Percentiles rank a stretch among this genome's conserved stretches.
Evolutionary conservation across 305 asterid species (phyloP).

Genomic region (Fraxinus xanthoxyloides): DNA sequence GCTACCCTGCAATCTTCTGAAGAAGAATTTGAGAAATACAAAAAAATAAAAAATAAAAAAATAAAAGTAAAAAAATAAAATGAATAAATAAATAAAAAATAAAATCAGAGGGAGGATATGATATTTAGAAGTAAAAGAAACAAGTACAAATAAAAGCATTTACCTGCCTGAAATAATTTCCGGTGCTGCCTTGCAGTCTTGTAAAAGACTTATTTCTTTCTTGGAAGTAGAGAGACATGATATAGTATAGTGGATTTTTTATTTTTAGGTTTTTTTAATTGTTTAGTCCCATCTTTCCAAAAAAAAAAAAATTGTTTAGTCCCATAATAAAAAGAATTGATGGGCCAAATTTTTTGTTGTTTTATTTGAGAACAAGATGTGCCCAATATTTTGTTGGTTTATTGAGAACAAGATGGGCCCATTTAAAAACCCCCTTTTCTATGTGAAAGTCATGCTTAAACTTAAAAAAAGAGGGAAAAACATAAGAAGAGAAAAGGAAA

Average conservation of each 20-base stretch:
- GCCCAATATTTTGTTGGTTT: neutral
- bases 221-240: neutral
- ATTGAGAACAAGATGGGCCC: neutral
- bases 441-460: neutral
- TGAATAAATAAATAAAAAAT: no score
- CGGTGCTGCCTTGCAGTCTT: neutral
- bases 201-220: neutral
- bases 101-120: neutral
- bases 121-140: neutral
- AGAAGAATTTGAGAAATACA: neutral
- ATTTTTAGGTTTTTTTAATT: neutral
- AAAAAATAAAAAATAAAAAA: no score
- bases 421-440: neutral
- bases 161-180: neutral
- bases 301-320: neutral
- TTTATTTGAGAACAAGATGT: neutral
- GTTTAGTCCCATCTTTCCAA: neutral
- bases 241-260: neutral
- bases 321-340: neutral
- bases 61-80: no score
- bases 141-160: neutral
- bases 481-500: neutral
- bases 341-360: neutral
- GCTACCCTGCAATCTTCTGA: neutral
- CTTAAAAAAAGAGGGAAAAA: neutral